Base-by-base conservation (phyloP, 768 basidiomycete genomes). In the Xerocomellus dryophilus region DNA sequence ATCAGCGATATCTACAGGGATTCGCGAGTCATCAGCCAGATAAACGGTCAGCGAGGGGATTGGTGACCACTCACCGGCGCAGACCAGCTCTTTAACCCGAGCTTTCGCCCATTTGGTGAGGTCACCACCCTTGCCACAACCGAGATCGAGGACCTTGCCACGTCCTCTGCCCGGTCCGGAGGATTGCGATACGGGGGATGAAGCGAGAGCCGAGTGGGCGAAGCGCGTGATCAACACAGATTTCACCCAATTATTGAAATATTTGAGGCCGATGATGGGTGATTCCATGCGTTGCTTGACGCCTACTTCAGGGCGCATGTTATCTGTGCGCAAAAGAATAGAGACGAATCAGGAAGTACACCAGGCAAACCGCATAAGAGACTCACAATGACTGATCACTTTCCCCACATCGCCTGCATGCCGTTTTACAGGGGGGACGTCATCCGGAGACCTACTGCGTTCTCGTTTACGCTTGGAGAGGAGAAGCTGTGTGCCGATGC, bases 171-270 rank as follows among this genome's bases (percentile, higher is more conserved):
- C 53, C 25, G 63, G 54, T 25, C 62, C 52, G 48, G 60, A 59
- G 54, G 60, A 54, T 61, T 70, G 56, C 56, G 56, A 50, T 25
- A 61, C 54, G 11, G 65, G 57, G 53, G 76, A 76, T 40, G 71
- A 69, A 32, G 76, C 70, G 35, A 93, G 77, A 31, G 76, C 85
- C 3, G 88, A 85, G 66, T 87, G 85, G 1, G 88, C 90, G 64
- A 91, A 97, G 48, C 89, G 89, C 9, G 88, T 86, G 66, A 99
- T 97, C 57, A 98, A 79, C 17, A 98, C 95, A 10, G 93, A 93
- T 71, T 99, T 99, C 62, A 98, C 88, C 97, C 97, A 99, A 75
- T 99, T 99, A 75, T 99, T 99, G 75, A 98, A 99, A 67, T 81
- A 88, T 72, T 97, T 98, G 50, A 99, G 81, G 35, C 97, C 97